Base-by-base conservation (phyloP, 202 grass and related monocot species). In the Zizania palustris region DNA sequence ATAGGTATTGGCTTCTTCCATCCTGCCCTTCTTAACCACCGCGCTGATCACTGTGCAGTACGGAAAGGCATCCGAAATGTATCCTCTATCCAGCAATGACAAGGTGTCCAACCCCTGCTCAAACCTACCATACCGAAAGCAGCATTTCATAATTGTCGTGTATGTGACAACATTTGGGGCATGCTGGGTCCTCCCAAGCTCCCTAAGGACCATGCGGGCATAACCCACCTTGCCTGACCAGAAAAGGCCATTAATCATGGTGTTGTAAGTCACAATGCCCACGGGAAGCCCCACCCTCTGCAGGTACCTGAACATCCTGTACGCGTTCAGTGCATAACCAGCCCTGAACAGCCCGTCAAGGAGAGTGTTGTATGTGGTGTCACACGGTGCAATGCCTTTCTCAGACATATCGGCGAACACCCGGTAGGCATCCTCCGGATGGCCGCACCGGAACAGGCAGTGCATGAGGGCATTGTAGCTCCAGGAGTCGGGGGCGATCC, bases 61-160 rank as follows among this genome's bases (percentile, higher is more conserved):
- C 0, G 89, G 87, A 72, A 81, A 92, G 34, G 79, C 66, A 85
- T 98, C 95, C 0, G 85, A 76, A 67, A 83, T 85, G 81, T 94
- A 84, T 39, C 83, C 88, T 78, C 82, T 68, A 22, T 92, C 81
- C 38, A 92, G 79, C 77, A 97, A 87, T 0, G 69, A 70, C 59
- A 79, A 85, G 48, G 83, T 97, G 37, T 97, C 85, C 74, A 94
- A 48, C 3, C 91, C 95, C 75, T 92, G 89, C 16, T 97, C 74
- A 83, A 93, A 90, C 79, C 80, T 97, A 6, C 87, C 84, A 36
- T 86, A 85, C 69, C 71, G 86, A 80, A 98, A 95, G 83, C 85
- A 94, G 63, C 91, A 98, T 22, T 90, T 90, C 95, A 94, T 92
- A 46, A 98, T 83, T n/a, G 80, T 90, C 1, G 87, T 94, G 65